A percentile compares a stretch with the other conserved stretches of the same genome.
These are phyloP conservation scores for Pseudogymnoascus sp. DNA, from an alignment of 2,329 filamentous ascomycete genomes.

Conservation along the genomic window DNA sequence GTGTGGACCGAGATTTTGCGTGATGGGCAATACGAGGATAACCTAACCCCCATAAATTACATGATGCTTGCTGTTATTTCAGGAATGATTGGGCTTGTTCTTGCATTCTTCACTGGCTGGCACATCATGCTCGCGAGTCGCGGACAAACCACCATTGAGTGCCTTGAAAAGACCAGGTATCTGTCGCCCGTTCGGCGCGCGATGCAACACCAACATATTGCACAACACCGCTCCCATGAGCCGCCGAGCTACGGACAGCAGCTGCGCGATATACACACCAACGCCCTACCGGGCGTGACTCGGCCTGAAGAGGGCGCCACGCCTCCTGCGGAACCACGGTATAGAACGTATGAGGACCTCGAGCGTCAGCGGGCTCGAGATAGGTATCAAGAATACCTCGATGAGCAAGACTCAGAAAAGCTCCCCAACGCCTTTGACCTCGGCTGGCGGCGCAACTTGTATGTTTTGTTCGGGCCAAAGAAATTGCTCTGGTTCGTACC, in stretches of 20 bases:
- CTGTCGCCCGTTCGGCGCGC: constrained; percentile 69
- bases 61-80: constrained; percentile 80
- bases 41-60: constrained; percentile 80
- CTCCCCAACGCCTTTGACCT: constrained; percentile 92
- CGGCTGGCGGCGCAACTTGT: constrained; percentile 71
- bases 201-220: constrained; percentile 55
- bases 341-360: constrained; percentile 39
- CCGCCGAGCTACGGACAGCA: constrained; percentile 59
- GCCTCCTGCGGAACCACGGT: constrained; percentile 22
- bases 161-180: constrained; percentile 91
- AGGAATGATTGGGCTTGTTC: constrained; percentile 84
- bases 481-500: constrained; percentile 73
- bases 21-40: constrained; percentile 64
- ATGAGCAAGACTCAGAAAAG: constrained; percentile 80
- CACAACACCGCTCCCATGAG: constrained; percentile 40
- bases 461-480: constrained; percentile 71
- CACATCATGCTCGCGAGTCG: constrained; percentile 74
- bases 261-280: constrained; percentile 73
- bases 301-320: constrained; percentile 75
- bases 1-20: constrained; percentile 75
- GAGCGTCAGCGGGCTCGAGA: constrained; percentile 59
- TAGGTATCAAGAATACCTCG: constrained; percentile 73
- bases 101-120: constrained; percentile 86
- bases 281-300: constrained; percentile 71
- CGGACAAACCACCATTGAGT: constrained; percentile 92